A percentile compares a stretch with the other conserved stretches of the same genome.
These are phyloP conservation scores for Diaporthe eres DNA, from an alignment of 2,329 filamentous ascomycete genomes.

Conservation along the genomic window DNA sequence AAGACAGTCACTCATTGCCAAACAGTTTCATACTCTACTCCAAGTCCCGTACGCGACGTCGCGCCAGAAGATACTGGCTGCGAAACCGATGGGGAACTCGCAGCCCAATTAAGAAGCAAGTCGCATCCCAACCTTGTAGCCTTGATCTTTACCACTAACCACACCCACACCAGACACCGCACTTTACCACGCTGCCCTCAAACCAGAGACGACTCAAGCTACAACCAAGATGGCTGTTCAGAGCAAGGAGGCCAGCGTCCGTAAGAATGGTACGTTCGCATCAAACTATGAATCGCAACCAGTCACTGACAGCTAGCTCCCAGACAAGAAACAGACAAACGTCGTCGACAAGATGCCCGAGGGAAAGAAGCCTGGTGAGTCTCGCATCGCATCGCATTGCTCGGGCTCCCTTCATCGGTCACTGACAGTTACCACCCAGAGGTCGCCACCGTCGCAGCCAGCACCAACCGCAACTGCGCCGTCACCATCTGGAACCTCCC, in stretches of 20 bases:
- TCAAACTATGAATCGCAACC: not conserved
- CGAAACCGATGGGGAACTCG: not conserved
- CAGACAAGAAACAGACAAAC: not conserved
- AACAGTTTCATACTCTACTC: not conserved
- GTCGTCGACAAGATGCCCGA: not conserved
- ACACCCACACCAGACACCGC: not conserved
- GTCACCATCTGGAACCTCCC: constrained; percentile 26
- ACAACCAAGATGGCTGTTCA: not conserved
- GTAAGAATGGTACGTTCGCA: not conserved
- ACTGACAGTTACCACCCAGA: not conserved
- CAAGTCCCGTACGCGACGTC: not conserved
- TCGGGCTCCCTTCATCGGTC: not conserved
- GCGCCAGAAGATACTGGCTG: not conserved
- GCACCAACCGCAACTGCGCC: constrained; percentile 11
- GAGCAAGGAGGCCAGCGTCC: not conserved
- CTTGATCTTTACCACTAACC: rapidly evolving
- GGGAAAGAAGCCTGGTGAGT: not conserved
- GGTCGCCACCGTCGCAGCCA: not conserved
- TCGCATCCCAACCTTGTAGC: not conserved
- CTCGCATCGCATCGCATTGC: not conserved
- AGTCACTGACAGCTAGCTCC: not conserved
- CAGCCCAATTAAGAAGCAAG: not conserved
- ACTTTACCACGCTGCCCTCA: constrained; percentile 15
- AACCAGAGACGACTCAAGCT: not conserved
- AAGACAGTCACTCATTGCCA: not conserved